A percentile compares a stretch with the other conserved stretches of the same genome.
Evolutionary conservation across 164 flowering plant genomes (phyloP).

Genomic region (Magnolia changhungtana): DNA sequence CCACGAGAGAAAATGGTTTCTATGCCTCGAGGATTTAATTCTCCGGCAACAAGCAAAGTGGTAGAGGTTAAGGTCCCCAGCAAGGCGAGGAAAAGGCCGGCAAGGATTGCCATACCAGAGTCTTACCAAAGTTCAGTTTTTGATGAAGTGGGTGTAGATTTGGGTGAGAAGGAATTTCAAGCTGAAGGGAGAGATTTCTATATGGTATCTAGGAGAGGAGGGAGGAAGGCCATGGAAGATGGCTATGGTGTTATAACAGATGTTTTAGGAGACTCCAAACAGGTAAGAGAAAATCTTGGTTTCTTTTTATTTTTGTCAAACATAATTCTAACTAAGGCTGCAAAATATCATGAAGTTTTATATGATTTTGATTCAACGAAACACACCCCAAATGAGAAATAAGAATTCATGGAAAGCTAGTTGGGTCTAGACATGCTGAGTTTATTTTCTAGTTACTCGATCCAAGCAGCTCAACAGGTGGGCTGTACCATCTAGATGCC

Average conservation of each 20-base stretch:
- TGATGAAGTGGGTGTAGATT: slow-evolving; percentile 6
- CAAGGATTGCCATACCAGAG: slow-evolving; percentile 29
- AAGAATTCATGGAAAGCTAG: too few relatives aligned
- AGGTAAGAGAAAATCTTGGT: slow-evolving; percentile 21
- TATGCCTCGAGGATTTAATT: neutral
- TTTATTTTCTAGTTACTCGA: too few relatives aligned
- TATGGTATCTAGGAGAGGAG: slow-evolving; percentile 41
- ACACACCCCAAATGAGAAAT: too few relatives aligned
- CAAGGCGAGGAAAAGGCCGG: slow-evolving; percentile 30
- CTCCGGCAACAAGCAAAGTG: neutral
- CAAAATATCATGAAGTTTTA: too few relatives aligned
- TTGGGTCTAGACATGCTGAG: too few relatives aligned
- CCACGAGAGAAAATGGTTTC: neutral
- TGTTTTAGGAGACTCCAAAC: slow-evolving; percentile 34
- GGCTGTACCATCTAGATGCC: too few relatives aligned
- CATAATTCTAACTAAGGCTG: too few relatives aligned
- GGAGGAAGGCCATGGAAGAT: slow-evolving; percentile 45
- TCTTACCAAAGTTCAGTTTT: neutral
- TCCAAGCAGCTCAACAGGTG: too few relatives aligned
- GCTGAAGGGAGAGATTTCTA: slow-evolving; percentile 30
- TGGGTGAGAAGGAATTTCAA: slow-evolving; percentile 22
- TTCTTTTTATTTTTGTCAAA: too few relatives aligned
- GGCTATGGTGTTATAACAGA: slow-evolving; percentile 27
- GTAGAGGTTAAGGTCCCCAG: neutral
- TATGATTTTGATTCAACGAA: too few relatives aligned